Base-by-base conservation (phyloP, 805 yeast genomes). In the Cyberlindnera maritima region DNA sequence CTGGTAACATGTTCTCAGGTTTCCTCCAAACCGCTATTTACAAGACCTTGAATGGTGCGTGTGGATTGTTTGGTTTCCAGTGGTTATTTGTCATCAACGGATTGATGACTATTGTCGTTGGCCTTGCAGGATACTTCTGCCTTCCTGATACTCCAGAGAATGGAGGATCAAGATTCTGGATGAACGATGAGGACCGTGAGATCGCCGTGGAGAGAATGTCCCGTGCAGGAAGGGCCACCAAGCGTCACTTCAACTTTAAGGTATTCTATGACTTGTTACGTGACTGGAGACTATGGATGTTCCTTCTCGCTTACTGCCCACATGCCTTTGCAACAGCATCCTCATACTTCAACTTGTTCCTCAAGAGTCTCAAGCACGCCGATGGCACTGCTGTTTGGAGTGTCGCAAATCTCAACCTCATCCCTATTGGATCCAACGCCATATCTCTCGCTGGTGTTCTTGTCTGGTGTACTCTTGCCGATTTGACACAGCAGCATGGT, bases 1-100 rank as follows among this genome's bases (percentile, higher is more conserved):
- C 47, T 19, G 59, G 55, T 21, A 43, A 41, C 39, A 54, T 55
- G 57, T 52, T 52, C 32, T 25, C 43, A 18, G 77, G 78, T 28
- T 69, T 72, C 45, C 61, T 76, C 33, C 76, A 77, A 44, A 70
- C 76, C 12, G 70, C 54, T 12, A 53, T 53, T 14, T 38, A 47
- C 26, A 47, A 35, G n/a, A 49, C 51, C 10, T 14, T 54, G 25
- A 28, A 48, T 33, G 50, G 49, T 7, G 29, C 7, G 3, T 19
- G 17, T 7, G 58, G 57, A 2, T 17, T 35, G 8, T 9, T 20
- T 7, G 58, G 58, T 15, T 55, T 44, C 47, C 36, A 41, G 35
- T 53, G 57, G 55, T 17, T 53, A 32, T 55, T 53, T 23, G 41
- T 55, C 13, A 50, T 55, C 14, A 45, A 55, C 25, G 56, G 56